Percentiles rank a stretch among this genome's conserved stretches.
Conservation (phyloP, 1,284 basidiomycete genomes). For the Cutaneotrichosporon mucoides region DNA sequence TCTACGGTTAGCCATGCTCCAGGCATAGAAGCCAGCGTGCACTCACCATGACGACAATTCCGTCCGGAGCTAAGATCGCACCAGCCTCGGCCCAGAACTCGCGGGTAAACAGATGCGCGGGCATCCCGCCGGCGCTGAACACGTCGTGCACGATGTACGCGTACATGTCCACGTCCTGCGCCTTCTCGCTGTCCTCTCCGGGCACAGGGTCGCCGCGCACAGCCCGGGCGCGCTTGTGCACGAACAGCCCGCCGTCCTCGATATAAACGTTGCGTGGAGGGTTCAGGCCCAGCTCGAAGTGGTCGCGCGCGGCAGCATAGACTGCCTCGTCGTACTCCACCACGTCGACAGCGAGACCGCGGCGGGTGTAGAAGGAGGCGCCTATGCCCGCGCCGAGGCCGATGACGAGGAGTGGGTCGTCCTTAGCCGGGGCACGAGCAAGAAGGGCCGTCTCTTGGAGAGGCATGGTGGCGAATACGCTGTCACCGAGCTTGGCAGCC, state of each 20-base stretch:
- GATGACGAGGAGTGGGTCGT: conserved; percentile 35
- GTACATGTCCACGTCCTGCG: conserved; percentile 48
- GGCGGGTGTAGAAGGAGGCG: conserved; percentile 64
- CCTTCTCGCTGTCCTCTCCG: too few species aligned
- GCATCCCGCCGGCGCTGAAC: conserved; percentile 83
- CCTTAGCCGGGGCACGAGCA: background rate
- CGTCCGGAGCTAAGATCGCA: conserved; percentile 62
- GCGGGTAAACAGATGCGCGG: conserved; percentile 70
- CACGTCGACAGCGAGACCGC: conserved; percentile 55
- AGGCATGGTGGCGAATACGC: conserved; percentile 77
- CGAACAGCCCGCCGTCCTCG: conserved; percentile 69
- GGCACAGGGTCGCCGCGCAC: too few species aligned
- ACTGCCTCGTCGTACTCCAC: conserved; percentile 81
- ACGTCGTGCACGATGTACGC: conserved; percentile 84
- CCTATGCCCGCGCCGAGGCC: conserved; percentile 81
- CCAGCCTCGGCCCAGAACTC: conserved; percentile 76
- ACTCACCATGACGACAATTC: conserved; percentile 72
- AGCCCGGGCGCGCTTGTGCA: conserved; percentile 49
- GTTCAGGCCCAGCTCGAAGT: conserved; percentile 69
- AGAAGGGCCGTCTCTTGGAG: conserved; percentile 72
- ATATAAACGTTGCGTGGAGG: conserved; percentile 59
- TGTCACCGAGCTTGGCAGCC: conserved; percentile 56
- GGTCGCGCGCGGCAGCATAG: conserved; percentile 70
- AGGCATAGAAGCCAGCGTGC: background rate
- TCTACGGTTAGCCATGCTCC: conserved; percentile 49